Conservation (phyloP, 106 monocot genomes). For the Phalaenopsis equestris region DNA sequence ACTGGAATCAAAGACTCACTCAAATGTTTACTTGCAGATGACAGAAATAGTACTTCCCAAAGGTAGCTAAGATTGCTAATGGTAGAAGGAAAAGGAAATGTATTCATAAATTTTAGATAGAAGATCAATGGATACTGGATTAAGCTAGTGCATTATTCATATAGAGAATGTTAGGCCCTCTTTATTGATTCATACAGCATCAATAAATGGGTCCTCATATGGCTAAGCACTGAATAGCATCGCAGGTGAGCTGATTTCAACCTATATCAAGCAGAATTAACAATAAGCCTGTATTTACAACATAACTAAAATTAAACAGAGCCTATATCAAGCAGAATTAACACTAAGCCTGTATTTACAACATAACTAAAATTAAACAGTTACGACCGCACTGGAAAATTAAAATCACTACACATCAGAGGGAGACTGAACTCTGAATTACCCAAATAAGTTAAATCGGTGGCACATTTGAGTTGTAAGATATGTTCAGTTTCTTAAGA, state of each 20-base stretch:
- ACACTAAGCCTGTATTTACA: not conserved
- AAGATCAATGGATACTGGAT: no score
- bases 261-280: not conserved
- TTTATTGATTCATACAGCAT: not conserved
- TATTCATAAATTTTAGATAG: no score
- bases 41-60: no score
- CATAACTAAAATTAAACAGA: not conserved
- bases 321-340: not conserved
- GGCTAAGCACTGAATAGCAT: not conserved
- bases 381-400: not conserved
- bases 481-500: not conserved
- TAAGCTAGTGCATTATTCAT: no score
- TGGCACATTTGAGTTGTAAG: not conserved
- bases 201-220: not conserved
- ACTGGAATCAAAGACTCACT: no score
- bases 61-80: no score
- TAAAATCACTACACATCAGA: not conserved
- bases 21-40: no score
- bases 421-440: not conserved
- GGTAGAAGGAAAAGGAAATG: no score
- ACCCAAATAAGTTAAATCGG: not conserved
- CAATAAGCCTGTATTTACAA: not conserved
- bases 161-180: not conserved
- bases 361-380: not conserved
- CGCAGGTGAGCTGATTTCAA: not conserved